Evolutionary conservation across 768 basidiomycete species (phyloP).

Genomic region (Suillus plorans): DNA sequence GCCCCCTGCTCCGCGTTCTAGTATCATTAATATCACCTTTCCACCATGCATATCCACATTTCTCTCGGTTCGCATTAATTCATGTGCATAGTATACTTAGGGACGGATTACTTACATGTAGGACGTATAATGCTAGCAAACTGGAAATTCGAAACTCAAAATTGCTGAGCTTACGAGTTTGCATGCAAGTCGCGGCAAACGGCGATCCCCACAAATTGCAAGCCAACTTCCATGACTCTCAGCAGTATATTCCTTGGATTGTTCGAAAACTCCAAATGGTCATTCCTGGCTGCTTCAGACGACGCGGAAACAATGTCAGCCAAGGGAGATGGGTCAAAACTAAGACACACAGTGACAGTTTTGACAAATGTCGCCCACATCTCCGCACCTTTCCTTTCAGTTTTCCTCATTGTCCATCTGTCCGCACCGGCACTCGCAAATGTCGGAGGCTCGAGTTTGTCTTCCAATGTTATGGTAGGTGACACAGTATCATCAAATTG

Average conservation of each 20-base stretch:
- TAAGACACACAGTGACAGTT: slow-evolving; percentile 19
- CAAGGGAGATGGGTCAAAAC: background rate
- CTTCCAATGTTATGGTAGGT: slow-evolving; percentile 77
- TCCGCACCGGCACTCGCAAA: slow-evolving; percentile 71
- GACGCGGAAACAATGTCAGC: background rate
- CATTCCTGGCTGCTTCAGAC: background rate
- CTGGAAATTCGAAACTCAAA: background rate
- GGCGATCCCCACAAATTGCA: background rate
- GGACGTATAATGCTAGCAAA: background rate
- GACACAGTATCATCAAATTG: background rate
- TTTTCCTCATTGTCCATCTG: slow-evolving; percentile 76
- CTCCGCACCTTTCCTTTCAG: slow-evolving; percentile 73
- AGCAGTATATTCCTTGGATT: background rate
- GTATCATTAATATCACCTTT: background rate
- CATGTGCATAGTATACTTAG: background rate
- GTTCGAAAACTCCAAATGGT: background rate
- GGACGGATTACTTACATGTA: background rate
- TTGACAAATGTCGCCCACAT: slow-evolving; percentile 64
- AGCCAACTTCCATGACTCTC: background rate
- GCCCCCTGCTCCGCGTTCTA: background rate
- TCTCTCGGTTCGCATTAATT: background rate
- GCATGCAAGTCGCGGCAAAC: background rate
- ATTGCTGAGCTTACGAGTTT: background rate
- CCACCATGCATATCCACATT: slow-evolving; percentile 1
- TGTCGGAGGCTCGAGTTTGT: slow-evolving; percentile 63